Evolutionary conservation across 495 filamentous ascomycete species (phyloP).

Genomic region (Penicillium tannophilum): DNA sequence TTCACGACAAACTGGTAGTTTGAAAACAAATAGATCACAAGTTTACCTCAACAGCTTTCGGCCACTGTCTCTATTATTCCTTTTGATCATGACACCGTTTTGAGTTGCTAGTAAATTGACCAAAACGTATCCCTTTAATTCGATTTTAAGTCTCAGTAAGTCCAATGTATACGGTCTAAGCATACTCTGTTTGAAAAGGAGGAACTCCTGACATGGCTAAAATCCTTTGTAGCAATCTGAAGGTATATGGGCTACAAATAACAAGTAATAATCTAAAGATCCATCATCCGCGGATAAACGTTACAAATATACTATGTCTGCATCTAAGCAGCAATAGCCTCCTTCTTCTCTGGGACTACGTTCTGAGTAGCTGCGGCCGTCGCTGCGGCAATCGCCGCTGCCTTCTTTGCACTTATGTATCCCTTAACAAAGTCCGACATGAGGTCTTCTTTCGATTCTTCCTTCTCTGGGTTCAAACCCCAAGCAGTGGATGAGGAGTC

Average conservation of each 20-base stretch:
- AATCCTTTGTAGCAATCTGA: neutral
- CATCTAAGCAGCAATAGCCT: neutral
- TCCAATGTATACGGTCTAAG: no score
- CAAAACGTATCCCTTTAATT: no score
- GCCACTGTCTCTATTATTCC: no score
- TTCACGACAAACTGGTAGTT: no score
- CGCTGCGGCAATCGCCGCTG: neutral
- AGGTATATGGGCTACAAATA: neutral
- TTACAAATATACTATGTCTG: neutral
- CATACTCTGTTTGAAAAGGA: no score
- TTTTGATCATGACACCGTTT: no score
- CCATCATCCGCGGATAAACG: neutral
- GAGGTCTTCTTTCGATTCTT: neutral
- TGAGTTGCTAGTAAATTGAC: no score
- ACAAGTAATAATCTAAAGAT: neutral
- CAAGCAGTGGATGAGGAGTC: slow-evolving; percentile 1
- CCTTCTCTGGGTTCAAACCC: neutral
- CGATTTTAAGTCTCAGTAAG: no score
- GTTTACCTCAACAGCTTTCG: no score
- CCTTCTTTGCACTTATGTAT: neutral
- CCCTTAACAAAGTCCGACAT: neutral
- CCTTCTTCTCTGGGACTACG: neutral
- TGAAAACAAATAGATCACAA: no score
- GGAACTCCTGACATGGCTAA: neutral
- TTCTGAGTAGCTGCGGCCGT: neutral